Evolutionary conservation across 805 yeast genomes (phyloP).

Genomic region (Candida coquimbonensis): DNA sequence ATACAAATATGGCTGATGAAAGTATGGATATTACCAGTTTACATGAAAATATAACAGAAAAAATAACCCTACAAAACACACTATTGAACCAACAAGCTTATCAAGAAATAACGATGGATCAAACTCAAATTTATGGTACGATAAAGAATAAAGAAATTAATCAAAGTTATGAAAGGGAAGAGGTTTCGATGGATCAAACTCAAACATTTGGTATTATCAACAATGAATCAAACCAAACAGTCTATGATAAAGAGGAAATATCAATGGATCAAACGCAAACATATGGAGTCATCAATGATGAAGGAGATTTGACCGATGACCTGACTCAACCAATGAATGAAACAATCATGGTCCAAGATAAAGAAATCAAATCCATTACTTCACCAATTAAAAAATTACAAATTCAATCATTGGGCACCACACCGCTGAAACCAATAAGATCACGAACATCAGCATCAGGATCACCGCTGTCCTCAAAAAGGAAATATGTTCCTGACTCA

Average conservation of each 20-base stretch:
- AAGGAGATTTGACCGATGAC: background rate
- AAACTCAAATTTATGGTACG: constrained; percentile 11
- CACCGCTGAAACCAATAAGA: constrained; percentile 21
- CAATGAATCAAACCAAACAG: too few species aligned
- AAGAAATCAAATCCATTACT: too few species aligned
- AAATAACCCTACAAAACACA: constrained; percentile 17
- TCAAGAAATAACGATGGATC: constrained; percentile 5
- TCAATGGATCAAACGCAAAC: constrained; percentile 17
- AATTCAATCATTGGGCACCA: background rate
- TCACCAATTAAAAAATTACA: background rate
- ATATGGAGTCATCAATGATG: constrained; percentile 2
- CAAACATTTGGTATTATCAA: constrained; percentile 5
- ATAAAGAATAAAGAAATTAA: background rate
- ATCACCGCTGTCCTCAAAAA: constrained; percentile 22
- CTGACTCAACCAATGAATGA: constrained; percentile 4
- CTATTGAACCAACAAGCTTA: constrained; percentile 11
- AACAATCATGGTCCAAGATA: constrained; percentile 8
- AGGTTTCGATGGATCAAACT: constrained; percentile 16
- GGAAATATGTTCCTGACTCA: constrained; percentile 7
- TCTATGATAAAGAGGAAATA: background rate
- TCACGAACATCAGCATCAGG: constrained; percentile 26
- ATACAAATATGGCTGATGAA: constrained; percentile 12
- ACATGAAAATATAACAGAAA: constrained; percentile 9
- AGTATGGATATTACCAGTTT: constrained; percentile 18
- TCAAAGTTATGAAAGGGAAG: background rate